A percentile compares a stretch with the other conserved stretches of the same genome.
Evolutionary conservation across 495 filamentous ascomycete genomes (phyloP).

Genomic region (Penicillium angulare): DNA sequence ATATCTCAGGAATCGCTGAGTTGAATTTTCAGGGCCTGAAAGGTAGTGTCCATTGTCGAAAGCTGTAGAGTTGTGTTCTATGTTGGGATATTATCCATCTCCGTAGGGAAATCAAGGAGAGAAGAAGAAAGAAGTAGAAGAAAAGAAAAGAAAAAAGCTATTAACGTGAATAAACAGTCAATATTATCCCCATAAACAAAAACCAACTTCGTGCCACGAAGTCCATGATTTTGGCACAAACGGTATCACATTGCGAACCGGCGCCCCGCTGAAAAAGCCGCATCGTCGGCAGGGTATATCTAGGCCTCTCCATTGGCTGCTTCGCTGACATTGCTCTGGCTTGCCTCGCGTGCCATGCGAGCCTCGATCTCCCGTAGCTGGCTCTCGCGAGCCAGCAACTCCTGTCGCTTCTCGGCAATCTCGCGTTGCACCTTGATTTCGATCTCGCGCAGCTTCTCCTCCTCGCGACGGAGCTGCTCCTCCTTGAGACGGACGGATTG

Average conservation of each 20-base stretch:
- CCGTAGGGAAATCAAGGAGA: slow-evolving; percentile 28
- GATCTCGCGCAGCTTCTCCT: slow-evolving; percentile 99
- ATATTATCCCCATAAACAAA: slow-evolving; percentile 48
- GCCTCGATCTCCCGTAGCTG: slow-evolving; percentile 95
- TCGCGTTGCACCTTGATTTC: slow-evolving; percentile 98
- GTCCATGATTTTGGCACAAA: slow-evolving; percentile 44
- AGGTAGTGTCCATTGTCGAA: slow-evolving; percentile 21
- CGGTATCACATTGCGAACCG: slow-evolving; percentile 38
- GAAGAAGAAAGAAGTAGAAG: slow-evolving; percentile 23
- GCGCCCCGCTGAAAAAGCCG: slow-evolving; percentile 32
- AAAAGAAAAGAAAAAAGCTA: slow-evolving; percentile 39
- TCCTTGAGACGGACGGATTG: slow-evolving; percentile 98
- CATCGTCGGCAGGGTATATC: slow-evolving; percentile 32
- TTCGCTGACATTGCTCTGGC: slow-evolving; percentile 40
- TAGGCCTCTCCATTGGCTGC: slow-evolving; percentile 49
- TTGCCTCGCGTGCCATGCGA: slow-evolving; percentile 70
- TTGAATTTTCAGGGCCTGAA: not conserved
- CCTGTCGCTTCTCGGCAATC: slow-evolving; percentile 99
- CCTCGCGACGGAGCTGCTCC: slow-evolving; percentile 96
- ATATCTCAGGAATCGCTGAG: too few species aligned
- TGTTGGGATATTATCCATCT: slow-evolving; percentile 24
- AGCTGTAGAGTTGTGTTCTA: slow-evolving; percentile 22
- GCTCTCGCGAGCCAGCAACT: slow-evolving; percentile 94
- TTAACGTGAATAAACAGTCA: slow-evolving; percentile 51
- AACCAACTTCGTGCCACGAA: slow-evolving; percentile 40